phyloP scores from a whole-genome alignment of 129 eudicot genomes.

The Lonicera japonica region DNA sequence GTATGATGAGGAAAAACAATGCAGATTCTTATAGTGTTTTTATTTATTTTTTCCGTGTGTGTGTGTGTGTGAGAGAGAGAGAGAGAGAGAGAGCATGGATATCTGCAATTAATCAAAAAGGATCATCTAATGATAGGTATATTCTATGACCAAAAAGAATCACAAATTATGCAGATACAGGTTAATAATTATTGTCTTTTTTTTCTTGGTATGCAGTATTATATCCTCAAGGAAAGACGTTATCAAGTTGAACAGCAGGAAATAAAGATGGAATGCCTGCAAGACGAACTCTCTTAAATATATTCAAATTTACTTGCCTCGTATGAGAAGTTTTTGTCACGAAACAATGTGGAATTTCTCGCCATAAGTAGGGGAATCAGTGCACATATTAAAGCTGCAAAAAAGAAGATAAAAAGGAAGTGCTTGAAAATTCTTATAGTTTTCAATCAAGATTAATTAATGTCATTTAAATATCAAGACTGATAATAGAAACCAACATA shows the following conservation, averaged over 20 bases:
- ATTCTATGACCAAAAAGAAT: too few species aligned
- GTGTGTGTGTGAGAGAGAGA: background rate
- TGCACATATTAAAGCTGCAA: constrained; percentile 89
- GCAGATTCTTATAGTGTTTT: too few species aligned
- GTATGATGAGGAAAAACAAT: too few species aligned
- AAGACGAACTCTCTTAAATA: background rate
- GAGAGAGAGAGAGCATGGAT: background rate
- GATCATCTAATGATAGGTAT: too few species aligned
- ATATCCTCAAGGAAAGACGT: too few species aligned
- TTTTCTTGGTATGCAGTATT: too few species aligned
- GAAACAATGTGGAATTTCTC: constrained; percentile 74
- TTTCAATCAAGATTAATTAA: background rate
- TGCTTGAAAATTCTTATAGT: background rate
- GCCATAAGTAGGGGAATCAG: constrained; percentile 76
- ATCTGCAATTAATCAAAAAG: too few species aligned
- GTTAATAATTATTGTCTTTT: too few species aligned
- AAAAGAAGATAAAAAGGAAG: constrained; percentile 16
- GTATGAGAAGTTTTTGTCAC: constrained; percentile 64
- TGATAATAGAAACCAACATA: constrained; percentile 26
- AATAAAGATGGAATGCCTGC: background rate
- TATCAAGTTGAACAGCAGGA: too few species aligned
- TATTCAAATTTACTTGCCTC: constrained; percentile 41
- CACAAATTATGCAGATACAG: too few species aligned
- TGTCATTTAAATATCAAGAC: constrained; percentile 5
- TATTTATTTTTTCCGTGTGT: too few species aligned